These are phyloP conservation scores for Gossypium longicalyx DNA, from an alignment of 345 rosid species.

Conservation along the genomic window DNA sequence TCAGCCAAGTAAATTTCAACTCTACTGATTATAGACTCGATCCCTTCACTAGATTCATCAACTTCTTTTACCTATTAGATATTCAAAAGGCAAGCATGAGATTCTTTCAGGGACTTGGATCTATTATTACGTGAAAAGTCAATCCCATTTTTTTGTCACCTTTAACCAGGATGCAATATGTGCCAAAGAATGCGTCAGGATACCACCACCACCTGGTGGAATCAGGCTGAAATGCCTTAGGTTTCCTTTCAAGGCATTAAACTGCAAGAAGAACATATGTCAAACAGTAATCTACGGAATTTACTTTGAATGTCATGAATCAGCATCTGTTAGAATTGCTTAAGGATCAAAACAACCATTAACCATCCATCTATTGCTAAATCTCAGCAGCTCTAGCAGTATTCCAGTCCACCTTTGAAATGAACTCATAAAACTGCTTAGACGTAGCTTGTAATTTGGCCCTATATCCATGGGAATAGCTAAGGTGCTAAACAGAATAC, in stretches of 20 bases:
- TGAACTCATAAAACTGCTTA: background rate
- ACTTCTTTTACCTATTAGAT: constrained; percentile 61
- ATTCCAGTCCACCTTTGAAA: background rate
- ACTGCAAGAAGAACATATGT: constrained; percentile 35
- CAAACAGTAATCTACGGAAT: background rate
- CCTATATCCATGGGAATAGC: too few species aligned
- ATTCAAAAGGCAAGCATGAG: background rate
- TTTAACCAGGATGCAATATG: constrained; percentile 81
- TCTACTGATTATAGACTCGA: constrained; percentile 60
- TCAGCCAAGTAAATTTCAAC: constrained; percentile 72
- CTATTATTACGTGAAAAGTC: background rate
- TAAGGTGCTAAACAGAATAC: background rate
- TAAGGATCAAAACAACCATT: background rate
- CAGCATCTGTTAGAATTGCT: background rate
- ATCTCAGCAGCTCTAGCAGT: background rate
- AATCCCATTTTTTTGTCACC: constrained; percentile 35
- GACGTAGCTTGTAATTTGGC: too few species aligned
- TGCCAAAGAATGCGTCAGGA: constrained; percentile 76
- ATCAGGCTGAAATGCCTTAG: constrained; percentile 81
- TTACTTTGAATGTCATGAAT: background rate
- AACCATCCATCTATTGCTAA: background rate
- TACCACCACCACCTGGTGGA: constrained; percentile 88
- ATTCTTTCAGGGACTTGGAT: background rate
- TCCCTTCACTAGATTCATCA: constrained; percentile 61
- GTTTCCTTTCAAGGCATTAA: constrained; percentile 69